A percentile compares a stretch with the other conserved stretches of the same genome.
These are phyloP conservation scores for Jasminum sambac DNA, from an alignment of 257 asterid species.

Conservation along the genomic window DNA sequence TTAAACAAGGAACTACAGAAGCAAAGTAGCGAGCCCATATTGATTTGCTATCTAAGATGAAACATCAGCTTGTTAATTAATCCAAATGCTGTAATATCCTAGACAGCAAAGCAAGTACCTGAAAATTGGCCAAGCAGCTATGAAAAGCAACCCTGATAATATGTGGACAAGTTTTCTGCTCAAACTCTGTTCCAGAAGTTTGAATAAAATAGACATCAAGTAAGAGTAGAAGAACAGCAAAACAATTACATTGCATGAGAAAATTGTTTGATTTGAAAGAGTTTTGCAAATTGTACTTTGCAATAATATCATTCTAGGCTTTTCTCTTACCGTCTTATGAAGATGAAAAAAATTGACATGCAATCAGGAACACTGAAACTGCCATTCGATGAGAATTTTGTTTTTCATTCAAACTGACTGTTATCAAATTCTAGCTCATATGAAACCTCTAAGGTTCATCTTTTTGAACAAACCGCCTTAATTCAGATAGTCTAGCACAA, in stretches of 20 bases:
- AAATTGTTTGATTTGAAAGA: background rate
- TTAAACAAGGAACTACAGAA: conserved; percentile 67
- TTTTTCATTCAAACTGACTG: background rate
- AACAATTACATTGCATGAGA: background rate
- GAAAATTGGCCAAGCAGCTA: conserved; percentile 96
- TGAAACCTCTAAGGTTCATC: background rate
- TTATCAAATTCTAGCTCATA: background rate
- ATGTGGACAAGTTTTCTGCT: conserved; percentile 96
- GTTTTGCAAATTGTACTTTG: background rate
- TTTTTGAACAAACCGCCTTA: background rate
- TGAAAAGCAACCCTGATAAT: conserved; percentile 76
- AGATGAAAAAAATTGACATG: background rate
- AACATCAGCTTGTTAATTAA: conserved; percentile 35
- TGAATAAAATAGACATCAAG: conserved; percentile 3
- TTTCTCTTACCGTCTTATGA: background rate
- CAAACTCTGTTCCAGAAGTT: conserved; percentile 48
- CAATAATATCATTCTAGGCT: no score
- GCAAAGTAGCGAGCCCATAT: conserved; percentile 90
- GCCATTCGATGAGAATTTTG: conserved; percentile 1
- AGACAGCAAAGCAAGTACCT: conserved; percentile 48
- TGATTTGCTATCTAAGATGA: conserved; percentile 79
- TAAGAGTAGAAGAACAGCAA: conserved; percentile 5
- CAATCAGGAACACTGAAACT: background rate
- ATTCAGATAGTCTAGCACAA: background rate
- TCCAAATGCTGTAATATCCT: conserved; percentile 6